Evolutionary conservation across 371 early-diverging fungal genomes (phyloP).

Genomic region (Rhizopus stolonifer): DNA sequence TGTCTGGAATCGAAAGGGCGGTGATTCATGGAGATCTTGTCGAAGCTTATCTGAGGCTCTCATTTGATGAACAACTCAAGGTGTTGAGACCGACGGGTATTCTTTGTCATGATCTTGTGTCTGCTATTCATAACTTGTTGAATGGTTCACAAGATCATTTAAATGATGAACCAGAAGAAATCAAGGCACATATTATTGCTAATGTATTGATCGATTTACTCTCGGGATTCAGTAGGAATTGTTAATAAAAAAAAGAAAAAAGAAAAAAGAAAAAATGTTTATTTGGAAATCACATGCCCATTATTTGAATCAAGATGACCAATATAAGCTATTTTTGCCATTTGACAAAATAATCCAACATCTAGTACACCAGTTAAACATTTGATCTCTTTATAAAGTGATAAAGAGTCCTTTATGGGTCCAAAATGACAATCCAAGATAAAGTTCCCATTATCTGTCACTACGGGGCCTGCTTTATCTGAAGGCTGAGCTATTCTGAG

Average conservation of each 20-base stretch:
- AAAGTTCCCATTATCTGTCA: conserved; percentile 92
- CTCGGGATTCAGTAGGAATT: no score
- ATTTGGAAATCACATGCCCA: not conserved
- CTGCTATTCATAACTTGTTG: not conserved
- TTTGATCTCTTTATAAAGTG: conserved; percentile 62
- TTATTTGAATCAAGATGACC: conserved; percentile 39
- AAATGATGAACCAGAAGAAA: not conserved
- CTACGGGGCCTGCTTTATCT: conserved; percentile 91
- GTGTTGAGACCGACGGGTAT: not conserved
- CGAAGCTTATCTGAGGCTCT: conserved; percentile 16
- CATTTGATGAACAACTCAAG: conserved; percentile 8
- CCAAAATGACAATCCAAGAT: conserved; percentile 85
- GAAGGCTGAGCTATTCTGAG: conserved; percentile 75
- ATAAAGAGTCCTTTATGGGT: conserved; percentile 57
- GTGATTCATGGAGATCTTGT: conserved; percentile 36
- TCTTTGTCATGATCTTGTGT: not conserved
- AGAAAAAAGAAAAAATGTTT: no score
- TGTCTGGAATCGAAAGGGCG: conserved; percentile 21
- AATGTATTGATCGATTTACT: conserved; percentile 1
- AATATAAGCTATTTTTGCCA: conserved; percentile 84
- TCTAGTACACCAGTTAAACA: conserved; percentile 85
- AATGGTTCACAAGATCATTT: not conserved
- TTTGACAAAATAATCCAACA: conserved; percentile 86
- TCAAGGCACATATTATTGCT: not conserved
- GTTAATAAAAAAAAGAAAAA: no score